phyloP scores from a whole-genome alignment of 1,284 basidiomycete genomes.

The Boletus sp. region DNA sequence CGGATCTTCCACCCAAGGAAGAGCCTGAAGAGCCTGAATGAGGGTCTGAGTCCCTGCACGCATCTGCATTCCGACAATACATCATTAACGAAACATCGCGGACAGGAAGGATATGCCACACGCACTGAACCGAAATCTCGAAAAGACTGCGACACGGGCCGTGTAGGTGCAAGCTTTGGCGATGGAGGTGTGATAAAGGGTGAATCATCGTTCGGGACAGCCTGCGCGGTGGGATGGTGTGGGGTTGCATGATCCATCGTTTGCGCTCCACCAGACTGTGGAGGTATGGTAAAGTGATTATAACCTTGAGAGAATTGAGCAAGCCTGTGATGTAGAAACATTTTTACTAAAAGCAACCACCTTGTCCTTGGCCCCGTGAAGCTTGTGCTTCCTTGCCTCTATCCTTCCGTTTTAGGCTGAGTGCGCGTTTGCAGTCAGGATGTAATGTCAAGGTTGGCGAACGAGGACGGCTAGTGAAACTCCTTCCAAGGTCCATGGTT shows the following conservation, averaged over 20 bases:
- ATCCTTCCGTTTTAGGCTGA: slow-evolving; percentile 54
- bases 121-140: slow-evolving; percentile 67
- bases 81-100: slow-evolving; percentile 4
- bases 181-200: slow-evolving; percentile 76
- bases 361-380: slow-evolving; percentile 34
- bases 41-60: slow-evolving; percentile 80
- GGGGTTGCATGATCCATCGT: slow-evolving; percentile 10
- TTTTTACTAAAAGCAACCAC: slow-evolving; percentile 14
- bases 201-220: slow-evolving; percentile 54
- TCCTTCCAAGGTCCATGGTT: slow-evolving; percentile 58
- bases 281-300: slow-evolving; percentile 3
- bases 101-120: slow-evolving; percentile 2
- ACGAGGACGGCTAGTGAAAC: slow-evolving; percentile 42
- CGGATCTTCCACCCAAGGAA: slow-evolving; percentile 69
- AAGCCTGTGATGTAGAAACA: slow-evolving; percentile 1
- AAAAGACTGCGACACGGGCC: slow-evolving; percentile 52
- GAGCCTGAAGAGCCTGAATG: slow-evolving; percentile 79
- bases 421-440: slow-evolving; percentile 48
- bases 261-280: slow-evolving; percentile 16
- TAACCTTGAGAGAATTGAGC: slow-evolving; percentile 29
- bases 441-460: slow-evolving; percentile 31
- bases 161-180: slow-evolving; percentile 46
- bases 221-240: slow-evolving; percentile 10
- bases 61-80: slow-evolving; percentile 50
- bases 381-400: slow-evolving; percentile 44